phyloP scores from a whole-genome alignment of 2,329 filamentous ascomycete genomes.

The Orbilia javanica region DNA sequence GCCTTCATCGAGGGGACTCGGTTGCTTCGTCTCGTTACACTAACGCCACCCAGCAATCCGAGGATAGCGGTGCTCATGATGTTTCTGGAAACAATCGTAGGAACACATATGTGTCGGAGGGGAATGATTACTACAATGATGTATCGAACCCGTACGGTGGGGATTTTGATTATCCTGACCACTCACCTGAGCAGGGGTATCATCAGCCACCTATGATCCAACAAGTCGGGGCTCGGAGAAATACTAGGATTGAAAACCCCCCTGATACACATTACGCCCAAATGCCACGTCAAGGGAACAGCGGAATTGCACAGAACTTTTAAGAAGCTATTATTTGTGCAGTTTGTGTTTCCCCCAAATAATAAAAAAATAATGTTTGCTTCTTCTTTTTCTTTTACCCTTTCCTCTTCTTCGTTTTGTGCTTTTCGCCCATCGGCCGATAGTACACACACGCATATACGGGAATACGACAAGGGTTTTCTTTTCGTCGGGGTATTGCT shows the following conservation, averaged over 20 bases:
- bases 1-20: slow-evolving; percentile 88
- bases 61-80: slow-evolving; percentile 69
- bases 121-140: slow-evolving; percentile 71
- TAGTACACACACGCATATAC: background rate
- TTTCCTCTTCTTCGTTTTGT: background rate
- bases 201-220: slow-evolving; percentile 82
- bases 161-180: slow-evolving; percentile 63
- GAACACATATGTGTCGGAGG: slow-evolving; percentile 68
- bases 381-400: slow-evolving; percentile 7
- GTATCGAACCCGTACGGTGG: slow-evolving; percentile 71
- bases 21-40: slow-evolving; percentile 98
- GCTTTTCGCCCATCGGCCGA: slow-evolving; percentile 14
- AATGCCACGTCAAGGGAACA: slow-evolving; percentile 75
- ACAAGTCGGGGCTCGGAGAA: slow-evolving; percentile 90
- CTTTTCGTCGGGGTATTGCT: background rate
- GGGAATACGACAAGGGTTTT: background rate
- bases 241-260: slow-evolving; percentile 93
- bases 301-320: slow-evolving; percentile 97
- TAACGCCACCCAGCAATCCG: slow-evolving; percentile 78
- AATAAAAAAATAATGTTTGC: background rate
- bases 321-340: slow-evolving; percentile 66
- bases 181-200: slow-evolving; percentile 65
- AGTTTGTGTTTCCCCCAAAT: background rate
- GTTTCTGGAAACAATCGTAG: slow-evolving; percentile 65
- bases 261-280: slow-evolving; percentile 80